Evolutionary conservation across 352 stramenopile genomes (phyloP).

Genomic region (Lagenidium giganteum): DNA sequence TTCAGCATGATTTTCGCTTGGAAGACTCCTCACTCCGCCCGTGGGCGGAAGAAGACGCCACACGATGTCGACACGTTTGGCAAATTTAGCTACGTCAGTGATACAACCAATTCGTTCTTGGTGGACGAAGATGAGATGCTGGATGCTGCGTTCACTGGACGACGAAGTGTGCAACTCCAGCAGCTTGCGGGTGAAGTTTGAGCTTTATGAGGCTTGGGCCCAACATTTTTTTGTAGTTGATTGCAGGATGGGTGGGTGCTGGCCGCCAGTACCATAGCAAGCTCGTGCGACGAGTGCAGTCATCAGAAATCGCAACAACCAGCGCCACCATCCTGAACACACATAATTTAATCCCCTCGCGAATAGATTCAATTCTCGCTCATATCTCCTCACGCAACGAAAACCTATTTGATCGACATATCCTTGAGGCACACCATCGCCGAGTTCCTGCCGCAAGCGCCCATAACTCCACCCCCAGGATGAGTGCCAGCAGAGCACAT

Average conservation of each 20-base stretch:
- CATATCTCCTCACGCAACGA: too few relatives aligned
- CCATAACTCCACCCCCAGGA: constrained; percentile 83
- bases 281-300: too few relatives aligned
- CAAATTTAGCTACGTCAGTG: constrained; percentile 87
- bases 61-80: constrained; percentile 71
- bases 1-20: constrained; percentile 82
- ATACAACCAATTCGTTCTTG: constrained; percentile 85
- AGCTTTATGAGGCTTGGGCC: too few relatives aligned
- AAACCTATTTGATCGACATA: too few relatives aligned
- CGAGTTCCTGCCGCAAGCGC: constrained; percentile 72
- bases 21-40: constrained; percentile 46
- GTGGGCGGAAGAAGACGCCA: constrained; percentile 40
- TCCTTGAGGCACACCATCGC: constrained; percentile 53
- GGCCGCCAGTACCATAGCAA: too few relatives aligned
- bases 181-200: too few relatives aligned
- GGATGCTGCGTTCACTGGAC: constrained; percentile 75
- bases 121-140: constrained; percentile 89
- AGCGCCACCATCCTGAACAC: too few relatives aligned
- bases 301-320: too few relatives aligned
- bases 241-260: too few relatives aligned
- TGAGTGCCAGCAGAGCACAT: constrained; percentile 74
- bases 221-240: too few relatives aligned
- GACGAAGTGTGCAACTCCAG: constrained; percentile 78
- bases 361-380: too few relatives aligned
- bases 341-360: too few relatives aligned